These are phyloP conservation scores for Rhodamnia rubescens DNA, from an alignment of 345 rosid species.

Conservation along the genomic window DNA sequence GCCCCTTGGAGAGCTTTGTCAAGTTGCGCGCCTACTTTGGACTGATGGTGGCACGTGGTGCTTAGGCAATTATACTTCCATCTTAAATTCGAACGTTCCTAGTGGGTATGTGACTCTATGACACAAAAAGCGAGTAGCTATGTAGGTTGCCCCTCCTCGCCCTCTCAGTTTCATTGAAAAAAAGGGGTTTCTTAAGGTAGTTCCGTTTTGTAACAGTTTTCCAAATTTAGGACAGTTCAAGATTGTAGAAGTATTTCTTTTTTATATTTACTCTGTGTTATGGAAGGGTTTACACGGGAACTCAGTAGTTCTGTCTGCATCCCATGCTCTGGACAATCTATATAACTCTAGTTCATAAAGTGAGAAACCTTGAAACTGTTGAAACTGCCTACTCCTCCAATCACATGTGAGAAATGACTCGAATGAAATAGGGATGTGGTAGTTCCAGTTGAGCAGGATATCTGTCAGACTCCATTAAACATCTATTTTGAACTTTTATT, in stretches of 20 bases:
- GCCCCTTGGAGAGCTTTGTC: background rate
- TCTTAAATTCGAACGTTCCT: background rate
- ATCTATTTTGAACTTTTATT: background rate
- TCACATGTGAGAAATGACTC: background rate
- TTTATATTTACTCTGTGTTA: background rate
- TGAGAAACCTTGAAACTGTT: background rate
- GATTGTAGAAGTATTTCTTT: background rate
- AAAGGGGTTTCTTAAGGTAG: background rate
- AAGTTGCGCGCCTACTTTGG: background rate
- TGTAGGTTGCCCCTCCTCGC: background rate
- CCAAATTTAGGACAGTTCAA: background rate
- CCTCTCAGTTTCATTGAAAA: background rate
- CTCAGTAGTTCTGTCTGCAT: background rate
- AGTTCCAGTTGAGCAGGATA: background rate
- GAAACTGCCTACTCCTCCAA: background rate
- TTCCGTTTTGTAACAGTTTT: background rate
- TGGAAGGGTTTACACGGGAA: background rate
- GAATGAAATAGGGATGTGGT: background rate
- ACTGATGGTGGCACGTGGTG: background rate
- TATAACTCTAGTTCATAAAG: background rate
- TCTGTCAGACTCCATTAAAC: background rate
- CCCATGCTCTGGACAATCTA: background rate
- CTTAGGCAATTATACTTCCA: background rate
- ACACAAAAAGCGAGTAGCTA: background rate
- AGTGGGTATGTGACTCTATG: background rate